Conservation (phyloP, 163 green algal genomes). For the Coccomyxa subellipsoidea region DNA sequence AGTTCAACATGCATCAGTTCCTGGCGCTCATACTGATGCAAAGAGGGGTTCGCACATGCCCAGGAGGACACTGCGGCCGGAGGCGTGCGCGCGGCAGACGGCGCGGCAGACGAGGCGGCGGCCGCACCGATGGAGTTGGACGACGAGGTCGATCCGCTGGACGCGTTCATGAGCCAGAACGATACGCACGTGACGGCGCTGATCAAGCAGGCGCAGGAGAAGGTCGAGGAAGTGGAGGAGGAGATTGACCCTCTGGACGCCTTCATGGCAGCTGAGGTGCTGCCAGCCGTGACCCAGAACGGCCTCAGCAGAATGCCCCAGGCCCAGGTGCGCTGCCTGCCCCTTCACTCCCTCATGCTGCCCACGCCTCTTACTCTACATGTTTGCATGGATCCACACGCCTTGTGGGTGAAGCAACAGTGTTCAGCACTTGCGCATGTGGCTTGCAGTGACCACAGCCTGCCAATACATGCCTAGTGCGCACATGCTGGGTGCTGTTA, state of each 20-base stretch:
- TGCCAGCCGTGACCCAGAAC: conserved; percentile 45
- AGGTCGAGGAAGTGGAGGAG: conserved; percentile 22
- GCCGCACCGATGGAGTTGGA: not conserved
- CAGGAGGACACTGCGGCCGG: conserved; percentile 2
- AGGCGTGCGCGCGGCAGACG: conserved; percentile 1
- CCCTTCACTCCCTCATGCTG: not conserved
- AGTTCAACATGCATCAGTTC: too few species aligned
- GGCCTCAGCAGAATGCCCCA: not conserved
- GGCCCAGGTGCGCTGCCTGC: not conserved
- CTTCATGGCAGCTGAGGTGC: conserved; percentile 44
- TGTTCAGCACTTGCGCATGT: too few species aligned
- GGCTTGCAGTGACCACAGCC: too few species aligned
- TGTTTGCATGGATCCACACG: too few species aligned
- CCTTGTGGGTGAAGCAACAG: too few species aligned
- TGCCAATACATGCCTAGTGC: too few species aligned
- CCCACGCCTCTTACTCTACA: not conserved
- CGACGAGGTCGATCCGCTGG: conserved; percentile 66
- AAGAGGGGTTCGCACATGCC: not conserved
- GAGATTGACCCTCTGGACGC: conserved; percentile 45
- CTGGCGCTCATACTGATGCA: too few species aligned
- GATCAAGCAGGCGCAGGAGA: not conserved
- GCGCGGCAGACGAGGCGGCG: conserved; percentile 10
- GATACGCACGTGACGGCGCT: not conserved
- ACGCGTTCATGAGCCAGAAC: conserved; percentile 83
- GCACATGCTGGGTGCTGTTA: too few species aligned